Conservation (phyloP, 2,329 filamentous ascomycete genomes). For the Aspergillus bombycis region DNA sequence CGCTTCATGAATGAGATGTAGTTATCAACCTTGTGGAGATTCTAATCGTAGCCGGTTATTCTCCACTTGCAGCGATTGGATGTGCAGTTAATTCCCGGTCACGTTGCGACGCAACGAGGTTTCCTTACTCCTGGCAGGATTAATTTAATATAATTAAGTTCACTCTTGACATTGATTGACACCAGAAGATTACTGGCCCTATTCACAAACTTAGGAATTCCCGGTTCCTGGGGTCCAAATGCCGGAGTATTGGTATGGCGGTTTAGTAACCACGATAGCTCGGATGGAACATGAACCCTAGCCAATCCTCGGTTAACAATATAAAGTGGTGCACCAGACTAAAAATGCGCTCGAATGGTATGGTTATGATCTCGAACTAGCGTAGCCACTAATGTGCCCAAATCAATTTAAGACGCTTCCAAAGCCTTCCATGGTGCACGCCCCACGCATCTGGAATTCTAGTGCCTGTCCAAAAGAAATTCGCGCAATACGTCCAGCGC, state of each 20-base stretch:
- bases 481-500: too few relatives aligned
- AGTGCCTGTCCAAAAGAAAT: background rate
- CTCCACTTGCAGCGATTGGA: background rate
- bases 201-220: too few relatives aligned
- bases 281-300: background rate
- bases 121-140: background rate
- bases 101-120: background rate
- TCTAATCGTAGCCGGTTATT: background rate
- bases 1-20: background rate
- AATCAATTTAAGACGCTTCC: background rate
- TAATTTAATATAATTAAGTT: background rate
- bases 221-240: too few relatives aligned
- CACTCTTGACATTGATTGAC: background rate
- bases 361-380: background rate
- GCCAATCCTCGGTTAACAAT: background rate
- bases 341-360: background rate
- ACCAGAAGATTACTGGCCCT: too few relatives aligned
- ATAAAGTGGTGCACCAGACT: background rate
- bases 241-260: too few relatives aligned
- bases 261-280: background rate
- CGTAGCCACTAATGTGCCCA: background rate
- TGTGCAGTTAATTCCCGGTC: background rate
- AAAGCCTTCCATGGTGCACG: background rate
- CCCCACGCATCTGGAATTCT: background rate
- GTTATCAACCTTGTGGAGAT: background rate